Conservation (phyloP, 1,139 yeast genomes). For the Hyphopichia wangnamkhiaoensis region DNA sequence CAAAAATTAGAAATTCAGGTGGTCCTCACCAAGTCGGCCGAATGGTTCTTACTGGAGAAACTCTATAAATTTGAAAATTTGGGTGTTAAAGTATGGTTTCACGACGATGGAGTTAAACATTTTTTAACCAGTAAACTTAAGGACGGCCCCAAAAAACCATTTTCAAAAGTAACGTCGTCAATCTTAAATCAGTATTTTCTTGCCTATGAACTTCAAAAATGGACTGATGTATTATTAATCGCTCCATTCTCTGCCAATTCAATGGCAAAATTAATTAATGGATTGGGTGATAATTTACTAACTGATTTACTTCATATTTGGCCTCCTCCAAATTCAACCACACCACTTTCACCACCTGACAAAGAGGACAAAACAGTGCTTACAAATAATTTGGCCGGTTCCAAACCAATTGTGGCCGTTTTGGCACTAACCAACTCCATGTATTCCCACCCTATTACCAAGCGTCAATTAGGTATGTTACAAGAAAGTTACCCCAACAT, state of each 20-base stretch:
- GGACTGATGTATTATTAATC: conserved; percentile 36
- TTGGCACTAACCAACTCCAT: conserved; percentile 29
- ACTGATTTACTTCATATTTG: conserved; percentile 28
- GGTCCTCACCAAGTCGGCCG: conserved; percentile 28
- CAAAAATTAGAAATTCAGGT: conserved; percentile 28
- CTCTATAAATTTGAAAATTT: conserved; percentile 23
- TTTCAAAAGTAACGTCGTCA: conserved; percentile 12
- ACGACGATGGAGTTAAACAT: conserved; percentile 24
- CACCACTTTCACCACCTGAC: conserved; percentile 5
- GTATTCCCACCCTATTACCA: conserved; percentile 34
- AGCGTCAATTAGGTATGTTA: conserved; percentile 20
- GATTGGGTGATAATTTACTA: conserved; percentile 28
- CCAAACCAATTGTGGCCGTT: conserved; percentile 30
- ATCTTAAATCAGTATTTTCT: conserved; percentile 18
- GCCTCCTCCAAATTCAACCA: conserved; percentile 19
- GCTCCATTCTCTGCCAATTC: conserved; percentile 33
- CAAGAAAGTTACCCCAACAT: conserved; percentile 30
- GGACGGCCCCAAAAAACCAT: conserved; percentile 8
- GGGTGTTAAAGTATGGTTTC: conserved; percentile 32
- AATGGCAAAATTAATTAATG: conserved; percentile 29
- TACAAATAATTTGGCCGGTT: conserved; percentile 18
- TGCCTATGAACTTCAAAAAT: conserved; percentile 24
- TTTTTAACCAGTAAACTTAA: conserved; percentile 14
- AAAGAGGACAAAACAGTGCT: conserved; percentile 18
- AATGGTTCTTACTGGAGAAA: conserved; percentile 26